Evolutionary conservation across 768 basidiomycete species (phyloP), one percentile per base, ranked within the genome.

Genomic region (Gyrodon lividus): DNA sequence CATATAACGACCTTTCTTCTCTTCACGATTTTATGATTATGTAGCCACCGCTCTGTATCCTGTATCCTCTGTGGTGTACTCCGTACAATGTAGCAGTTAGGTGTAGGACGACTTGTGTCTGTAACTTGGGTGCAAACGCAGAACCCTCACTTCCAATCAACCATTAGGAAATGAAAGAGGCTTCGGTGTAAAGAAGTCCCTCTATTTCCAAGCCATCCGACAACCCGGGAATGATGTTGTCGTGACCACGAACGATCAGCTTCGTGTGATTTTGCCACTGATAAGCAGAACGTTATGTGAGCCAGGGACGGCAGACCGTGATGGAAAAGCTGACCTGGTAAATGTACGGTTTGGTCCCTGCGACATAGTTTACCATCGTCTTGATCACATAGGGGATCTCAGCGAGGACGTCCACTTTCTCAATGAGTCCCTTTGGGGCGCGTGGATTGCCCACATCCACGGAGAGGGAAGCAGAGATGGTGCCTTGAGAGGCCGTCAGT

Each of bases 351-450:
- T 95, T 94, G 19, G 91, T 92, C 35, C 92, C 89, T 34, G 94
- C 84, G 33, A 93, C 93, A 62, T 96, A 96, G 63, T 87, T 92
- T 58, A 99, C 85, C 55, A 93, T 87, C 69, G 93, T 83, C 75
- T 93, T 92, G 67, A 99, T 72, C 48, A 96, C 84, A 54, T 87
- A 85, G 10, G 97, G 97, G 57, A 97, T 91, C 74, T 99, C 95
- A 5, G 89, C 94, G 8, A 99, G 79, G 3, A 98, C 84, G 62
- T 99, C 94, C 23, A 98, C 91, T 70, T 96, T 94, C 69, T 93
- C 91, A 45, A 95, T 79, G 59, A 97, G 72, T 1, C 92, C 92
- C 34, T 81, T 83, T 13, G 84, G 82, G n/a, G 71, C 66, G 48
- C 72, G 68, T 23, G 81, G 71, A 44, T 72, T 66, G 22, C 89